Evolutionary conservation across 2,329 filamentous ascomycete genomes (phyloP).

Genomic region (Colletotrichum sp.): DNA sequence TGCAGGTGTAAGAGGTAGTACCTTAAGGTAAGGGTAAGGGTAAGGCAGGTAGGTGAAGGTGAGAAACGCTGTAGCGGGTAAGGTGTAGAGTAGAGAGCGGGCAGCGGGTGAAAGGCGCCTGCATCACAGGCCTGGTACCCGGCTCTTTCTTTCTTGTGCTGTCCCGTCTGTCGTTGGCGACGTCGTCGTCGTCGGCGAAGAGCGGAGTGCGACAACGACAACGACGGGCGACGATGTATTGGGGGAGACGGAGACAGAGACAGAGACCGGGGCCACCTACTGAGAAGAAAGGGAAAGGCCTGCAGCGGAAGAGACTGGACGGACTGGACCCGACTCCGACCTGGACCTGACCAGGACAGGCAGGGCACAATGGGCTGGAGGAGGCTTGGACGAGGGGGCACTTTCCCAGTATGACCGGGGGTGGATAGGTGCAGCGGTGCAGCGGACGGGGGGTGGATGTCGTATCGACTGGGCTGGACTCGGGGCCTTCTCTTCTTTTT

Average conservation of each 20-base stretch:
- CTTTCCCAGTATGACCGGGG: background rate
- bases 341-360: constrained; percentile 1
- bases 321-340: background rate
- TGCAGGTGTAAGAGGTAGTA: background rate
- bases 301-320: background rate
- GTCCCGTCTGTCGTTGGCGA: background rate
- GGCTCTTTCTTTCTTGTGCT: background rate
- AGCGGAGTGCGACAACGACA: background rate
- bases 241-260: background rate
- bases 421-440: background rate
- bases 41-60: background rate
- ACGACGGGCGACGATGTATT: background rate
- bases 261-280: background rate
- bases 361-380: background rate
- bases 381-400: background rate
- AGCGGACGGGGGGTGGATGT: background rate
- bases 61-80: background rate
- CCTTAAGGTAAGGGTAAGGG: background rate
- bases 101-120: background rate
- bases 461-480: background rate
- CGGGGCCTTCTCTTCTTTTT: background rate
- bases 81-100: background rate
- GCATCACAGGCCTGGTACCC: background rate
- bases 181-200: background rate
- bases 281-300: constrained; percentile 1